These are phyloP conservation scores for Bruguiera sexangula DNA, from an alignment of 345 rosid genomes.

Conservation along the genomic window DNA sequence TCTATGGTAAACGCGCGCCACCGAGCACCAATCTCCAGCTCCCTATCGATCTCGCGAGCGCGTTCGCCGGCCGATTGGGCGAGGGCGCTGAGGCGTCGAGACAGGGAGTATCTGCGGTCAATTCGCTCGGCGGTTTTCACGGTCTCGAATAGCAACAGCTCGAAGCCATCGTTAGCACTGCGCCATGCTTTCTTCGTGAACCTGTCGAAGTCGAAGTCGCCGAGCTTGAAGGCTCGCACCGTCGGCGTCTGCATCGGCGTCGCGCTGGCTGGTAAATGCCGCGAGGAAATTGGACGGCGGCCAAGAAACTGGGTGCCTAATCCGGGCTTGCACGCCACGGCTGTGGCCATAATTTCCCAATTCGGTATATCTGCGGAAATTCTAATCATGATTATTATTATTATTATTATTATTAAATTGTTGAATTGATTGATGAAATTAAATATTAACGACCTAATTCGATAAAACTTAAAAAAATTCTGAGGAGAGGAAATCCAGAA, in stretches of 20 bases:
- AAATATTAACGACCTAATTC: too few relatives aligned
- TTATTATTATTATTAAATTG: too few relatives aligned
- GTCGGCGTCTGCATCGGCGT: neutral
- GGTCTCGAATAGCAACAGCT: slow-evolving; percentile 73
- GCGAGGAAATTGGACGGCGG: slow-evolving; percentile 6
- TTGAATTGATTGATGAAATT: too few relatives aligned
- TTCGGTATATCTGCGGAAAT: too few relatives aligned
- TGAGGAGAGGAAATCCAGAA: too few relatives aligned
- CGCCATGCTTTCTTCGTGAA: slow-evolving; percentile 76
- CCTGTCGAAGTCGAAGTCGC: slow-evolving; percentile 35
- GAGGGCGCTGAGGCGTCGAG: slow-evolving; percentile 55
- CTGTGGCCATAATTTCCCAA: slow-evolving; percentile 15
- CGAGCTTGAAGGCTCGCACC: slow-evolving; percentile 54
- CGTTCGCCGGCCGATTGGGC: slow-evolving; percentile 58
- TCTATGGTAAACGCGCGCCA: slow-evolving; percentile 66
- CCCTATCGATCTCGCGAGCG: slow-evolving; percentile 77
- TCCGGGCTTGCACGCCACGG: slow-evolving; percentile 14
- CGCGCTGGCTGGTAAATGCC: too few relatives aligned
- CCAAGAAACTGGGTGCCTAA: slow-evolving; percentile 6
- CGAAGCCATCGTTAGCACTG: slow-evolving; percentile 77
- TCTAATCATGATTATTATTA: too few relatives aligned
- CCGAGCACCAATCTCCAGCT: slow-evolving; percentile 55
- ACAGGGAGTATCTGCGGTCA: slow-evolving; percentile 72
- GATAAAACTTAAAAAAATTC: too few relatives aligned
- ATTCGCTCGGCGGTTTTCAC: slow-evolving; percentile 76